These are phyloP conservation scores for Eimeria falciformis DNA, from an alignment of 169 alveolate genomes.

Conservation along the genomic window DNA sequence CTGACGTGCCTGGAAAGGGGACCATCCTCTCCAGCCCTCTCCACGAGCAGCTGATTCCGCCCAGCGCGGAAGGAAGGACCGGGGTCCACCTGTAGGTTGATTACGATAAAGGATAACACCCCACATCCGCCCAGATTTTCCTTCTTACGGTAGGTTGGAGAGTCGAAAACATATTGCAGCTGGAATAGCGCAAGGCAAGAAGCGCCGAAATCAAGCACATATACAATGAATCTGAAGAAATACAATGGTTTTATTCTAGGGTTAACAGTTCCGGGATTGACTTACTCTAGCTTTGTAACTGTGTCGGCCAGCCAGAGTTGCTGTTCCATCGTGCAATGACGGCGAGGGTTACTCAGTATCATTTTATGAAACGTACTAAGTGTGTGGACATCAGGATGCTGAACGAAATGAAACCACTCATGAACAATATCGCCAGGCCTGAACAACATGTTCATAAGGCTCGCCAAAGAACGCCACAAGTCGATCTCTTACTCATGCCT, in stretches of 20 bases:
- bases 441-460: neutral
- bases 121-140: neutral
- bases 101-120: neutral
- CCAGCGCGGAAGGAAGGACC: conserved; percentile 78
- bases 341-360: too few species aligned
- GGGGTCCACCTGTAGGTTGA: conserved; percentile 70
- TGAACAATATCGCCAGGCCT: conserved; percentile 74
- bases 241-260: neutral
- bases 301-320: conserved; percentile 75
- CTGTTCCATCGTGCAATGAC: conserved; percentile 3
- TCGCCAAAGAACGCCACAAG: neutral
- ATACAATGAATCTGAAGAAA: conserved; percentile 61
- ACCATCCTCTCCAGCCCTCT: conserved; percentile 69
- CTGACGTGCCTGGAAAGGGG: conserved; percentile 47
- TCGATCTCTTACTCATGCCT: conserved; percentile 60
- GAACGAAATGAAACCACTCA: conserved; percentile 76
- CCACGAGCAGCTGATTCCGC: conserved; percentile 68
- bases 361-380: conserved; percentile 6
- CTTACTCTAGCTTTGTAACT: conserved; percentile 74
- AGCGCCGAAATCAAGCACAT: conserved; percentile 71
- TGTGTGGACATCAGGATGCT: conserved; percentile 62
- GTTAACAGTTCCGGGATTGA: neutral
- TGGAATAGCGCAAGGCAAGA: conserved; percentile 66
- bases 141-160: conserved; percentile 70
- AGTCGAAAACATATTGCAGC: conserved; percentile 71